Base-by-base conservation (phyloP, 2,329 filamentous ascomycete genomes). In the Coleophoma crateriformis region DNA sequence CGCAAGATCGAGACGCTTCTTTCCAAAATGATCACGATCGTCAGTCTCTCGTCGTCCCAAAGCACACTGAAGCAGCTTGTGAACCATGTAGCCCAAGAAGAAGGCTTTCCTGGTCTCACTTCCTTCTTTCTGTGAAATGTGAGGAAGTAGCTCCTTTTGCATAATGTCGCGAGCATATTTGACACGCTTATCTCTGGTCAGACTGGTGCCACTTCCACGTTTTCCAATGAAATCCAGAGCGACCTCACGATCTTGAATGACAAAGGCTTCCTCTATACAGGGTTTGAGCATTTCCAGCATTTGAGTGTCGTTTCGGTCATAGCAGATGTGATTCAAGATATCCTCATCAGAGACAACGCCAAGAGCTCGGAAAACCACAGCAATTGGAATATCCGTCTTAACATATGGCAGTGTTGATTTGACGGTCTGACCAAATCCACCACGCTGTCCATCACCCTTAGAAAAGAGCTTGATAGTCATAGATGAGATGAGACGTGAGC, bases 71-170 rank as follows among this genome's bases (percentile, higher is more conserved):
- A 97, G 77, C 60, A 99, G 79, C 66, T 94, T 88, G 70, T 99
- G 92, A 43, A 97, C 89, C 92, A 99, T 99, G 71, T 99, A 99
- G 19, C 95, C 94, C 45, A 99, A 75, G 78, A 97, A 99, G 71
- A 96, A 99, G 2, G 95, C 94, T 67, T 99, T 99, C 51, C 90
- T 79, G 1, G 92, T 97, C 67, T 97, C 92, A 59, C 90, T 95
- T 27, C 94, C 94, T 68, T 96, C 90, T 53, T 81, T 84, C 67
- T 99, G 94, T 1, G 92, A 96, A 54, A 99, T 97, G 64, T 99
- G 94, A 20, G 94, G 95, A 43, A 99, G 73, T 57, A 95, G 87
- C 68, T 99, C 95, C 73, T 96, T 97, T 68, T 96, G 91, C 68
- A 99, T 82, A 58, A 99, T 91, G 60, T 97, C 94, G 62, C 88